A percentile compares a stretch with the other conserved stretches of the same genome.
Conservation (phyloP, 1,139 yeast genomes). For the Waltiozyma sp. region DNA sequence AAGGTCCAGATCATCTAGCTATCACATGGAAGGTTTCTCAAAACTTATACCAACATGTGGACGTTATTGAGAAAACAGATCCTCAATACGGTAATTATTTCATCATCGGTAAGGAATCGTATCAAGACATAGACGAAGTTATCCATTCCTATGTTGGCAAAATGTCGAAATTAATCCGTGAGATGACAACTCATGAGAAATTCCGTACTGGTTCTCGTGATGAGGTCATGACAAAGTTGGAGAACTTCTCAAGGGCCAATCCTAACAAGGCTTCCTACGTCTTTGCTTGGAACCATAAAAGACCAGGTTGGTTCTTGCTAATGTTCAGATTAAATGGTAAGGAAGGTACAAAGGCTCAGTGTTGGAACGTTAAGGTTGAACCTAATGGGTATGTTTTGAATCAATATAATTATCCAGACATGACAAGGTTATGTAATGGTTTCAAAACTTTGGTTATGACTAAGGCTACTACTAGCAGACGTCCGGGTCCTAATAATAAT, state of each 20-base stretch:
- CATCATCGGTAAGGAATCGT: constrained; percentile 55
- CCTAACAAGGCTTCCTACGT: constrained; percentile 86
- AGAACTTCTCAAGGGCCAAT: constrained; percentile 82
- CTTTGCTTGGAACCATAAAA: constrained; percentile 81
- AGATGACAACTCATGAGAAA: constrained; percentile 78
- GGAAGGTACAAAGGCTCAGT: constrained; percentile 46
- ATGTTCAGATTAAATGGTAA: constrained; percentile 71
- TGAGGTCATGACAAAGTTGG: constrained; percentile 81
- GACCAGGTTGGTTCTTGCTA: constrained; percentile 85
- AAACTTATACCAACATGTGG: constrained; percentile 82
- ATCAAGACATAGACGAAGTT: constrained; percentile 86
- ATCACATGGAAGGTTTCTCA: constrained; percentile 96
- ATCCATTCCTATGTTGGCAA: constrained; percentile 83
- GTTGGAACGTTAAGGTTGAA: constrained; percentile 85
- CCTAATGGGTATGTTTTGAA: constrained; percentile 78
- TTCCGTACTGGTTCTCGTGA: constrained; percentile 72
- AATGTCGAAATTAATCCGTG: constrained; percentile 73
- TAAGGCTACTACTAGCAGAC: background rate
- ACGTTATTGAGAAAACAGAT: constrained; percentile 66
- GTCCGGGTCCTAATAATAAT: background rate
- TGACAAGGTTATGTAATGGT: constrained; percentile 84
- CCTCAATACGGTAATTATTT: constrained; percentile 56
- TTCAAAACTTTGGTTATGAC: constrained; percentile 50
- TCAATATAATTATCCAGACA: constrained; percentile 75
- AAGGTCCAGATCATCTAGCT: constrained; percentile 79